Evolutionary conservation across 352 stramenopile genomes (phyloP), one percentile per base, ranked within the genome.

Genomic region (Phytophthora lateralis): DNA sequence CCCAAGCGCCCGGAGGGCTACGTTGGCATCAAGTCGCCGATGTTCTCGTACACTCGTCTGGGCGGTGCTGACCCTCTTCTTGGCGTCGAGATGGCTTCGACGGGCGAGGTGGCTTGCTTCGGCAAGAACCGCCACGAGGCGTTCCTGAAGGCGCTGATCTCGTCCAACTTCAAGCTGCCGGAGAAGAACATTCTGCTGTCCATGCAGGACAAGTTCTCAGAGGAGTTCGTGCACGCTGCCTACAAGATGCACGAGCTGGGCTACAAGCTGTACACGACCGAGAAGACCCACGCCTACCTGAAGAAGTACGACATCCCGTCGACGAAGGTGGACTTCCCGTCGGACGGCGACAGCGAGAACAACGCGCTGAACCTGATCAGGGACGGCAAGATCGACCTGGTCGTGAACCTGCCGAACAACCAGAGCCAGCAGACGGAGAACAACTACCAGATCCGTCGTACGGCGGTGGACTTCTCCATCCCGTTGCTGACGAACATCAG

Each of bases 61-160:
- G 76, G 82, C 55, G 88, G 94, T 67, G 71, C 93, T 69, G 97
- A 99, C 75, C 97, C 97, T 29, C 97, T 90, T 35, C 88, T 99
- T 26, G 97, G 97, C 54, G 97, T 99, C 37, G 97, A 99, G 69
- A 99, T 99, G 97, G 93, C 97, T 21, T 98, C 95, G 32, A 99
- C 97, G 11, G 97, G 97, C 51, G 97, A 99, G 69, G 97, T 99
- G 46, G 97, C 96, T 32, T 99, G 96, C 80, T 99, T 99, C 75
- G 98, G 97, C 38, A 93, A 94, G 63, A 90, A 98, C 76, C 87
- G 93, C 53, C 78, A 98, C 62, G 93, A 99, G 69, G 98, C 98
- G 14, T 99, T 99, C 77, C 71, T 99, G 60, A 97, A 98, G 76
- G 85, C 96, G 14, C 50, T 95, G 39, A 76, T 92, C 52, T 85